Evolutionary conservation across 768 basidiomycete genomes (phyloP).

Genomic region (Pulveroboletus sp.): DNA sequence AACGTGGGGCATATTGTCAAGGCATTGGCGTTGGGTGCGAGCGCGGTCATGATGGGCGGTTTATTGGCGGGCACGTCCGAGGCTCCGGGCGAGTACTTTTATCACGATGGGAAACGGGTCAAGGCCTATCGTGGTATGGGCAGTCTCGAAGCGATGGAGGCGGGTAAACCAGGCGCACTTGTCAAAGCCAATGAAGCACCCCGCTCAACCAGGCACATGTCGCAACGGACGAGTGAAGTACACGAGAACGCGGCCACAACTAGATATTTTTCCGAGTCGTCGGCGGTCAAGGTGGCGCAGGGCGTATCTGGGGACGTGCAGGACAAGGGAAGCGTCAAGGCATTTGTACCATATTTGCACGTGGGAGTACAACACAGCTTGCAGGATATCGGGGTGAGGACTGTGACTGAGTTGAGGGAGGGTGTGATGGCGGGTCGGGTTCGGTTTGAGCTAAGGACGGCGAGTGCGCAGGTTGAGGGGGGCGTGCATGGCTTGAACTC

Average conservation of each 20-base stretch:
- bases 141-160: conserved; percentile 89
- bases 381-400: conserved; percentile 85
- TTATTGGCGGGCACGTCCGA: conserved; percentile 94
- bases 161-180: conserved; percentile 45
- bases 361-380: conserved; percentile 87
- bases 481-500: conserved; percentile 95
- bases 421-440: conserved; percentile 64
- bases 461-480: conserved; percentile 93
- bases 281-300: conserved; percentile 92
- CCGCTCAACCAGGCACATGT: conserved; percentile 42
- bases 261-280: conserved; percentile 53
- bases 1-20: conserved; percentile 99
- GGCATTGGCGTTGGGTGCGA: conserved; percentile 88
- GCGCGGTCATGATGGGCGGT: conserved; percentile 99
- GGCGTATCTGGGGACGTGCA: conserved; percentile 95
- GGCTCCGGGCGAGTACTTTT: conserved; percentile 98
- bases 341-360: conserved; percentile 84
- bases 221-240: conserved; percentile 42
- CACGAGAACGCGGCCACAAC: conserved; percentile 94
- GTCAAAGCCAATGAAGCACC: conserved; percentile 21
- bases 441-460: conserved; percentile 88
- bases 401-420: conserved; percentile 59
- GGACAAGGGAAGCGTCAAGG: conserved; percentile 93
- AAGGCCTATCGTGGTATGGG: conserved; percentile 99
- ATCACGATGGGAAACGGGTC: conserved; percentile 97